Conservation (phyloP, 2,329 filamentous ascomycete species). For the Hypoxylon sp. region DNA sequence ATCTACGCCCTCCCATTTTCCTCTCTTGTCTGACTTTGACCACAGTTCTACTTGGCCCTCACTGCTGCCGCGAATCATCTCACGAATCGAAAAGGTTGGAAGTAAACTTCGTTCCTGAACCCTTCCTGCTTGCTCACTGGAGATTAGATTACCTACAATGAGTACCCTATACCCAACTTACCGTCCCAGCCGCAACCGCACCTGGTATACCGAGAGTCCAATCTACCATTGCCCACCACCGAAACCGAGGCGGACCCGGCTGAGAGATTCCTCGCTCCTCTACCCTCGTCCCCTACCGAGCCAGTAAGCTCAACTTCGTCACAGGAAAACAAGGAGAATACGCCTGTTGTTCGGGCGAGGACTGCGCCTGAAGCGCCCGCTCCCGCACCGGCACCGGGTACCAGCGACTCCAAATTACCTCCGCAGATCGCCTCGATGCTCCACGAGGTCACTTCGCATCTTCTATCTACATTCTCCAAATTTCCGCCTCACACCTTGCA, state of each 20-base stretch:
- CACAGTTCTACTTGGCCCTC: conserved; percentile 50
- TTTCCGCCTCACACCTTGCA: conserved; percentile 93
- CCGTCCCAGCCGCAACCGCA: conserved; percentile 45
- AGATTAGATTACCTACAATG: conserved; percentile 73
- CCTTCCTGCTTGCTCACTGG: conserved; percentile 6
- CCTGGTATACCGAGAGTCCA: conserved; percentile 37
- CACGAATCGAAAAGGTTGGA: conserved; percentile 60
- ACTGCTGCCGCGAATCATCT: conserved; percentile 48
- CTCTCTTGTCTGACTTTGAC: conserved; percentile 34
- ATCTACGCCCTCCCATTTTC: conserved; percentile 1
- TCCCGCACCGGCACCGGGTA: conserved; percentile 49
- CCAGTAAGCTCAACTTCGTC: conserved; percentile 51
- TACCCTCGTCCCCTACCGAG: conserved; percentile 55
- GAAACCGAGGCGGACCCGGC: conserved; percentile 48
- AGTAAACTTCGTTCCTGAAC: background rate
- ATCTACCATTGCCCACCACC: conserved; percentile 48
- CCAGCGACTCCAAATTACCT: too few species aligned
- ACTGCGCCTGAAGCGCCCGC: conserved; percentile 48
- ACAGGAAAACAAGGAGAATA: conserved; percentile 74
- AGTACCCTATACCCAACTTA: conserved; percentile 75
- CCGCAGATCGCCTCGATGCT: conserved; percentile 70
- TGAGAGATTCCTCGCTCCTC: conserved; percentile 54
- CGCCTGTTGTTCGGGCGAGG: conserved; percentile 33
- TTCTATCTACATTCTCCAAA: conserved; percentile 71
- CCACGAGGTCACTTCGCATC: conserved; percentile 64